Evolutionary conservation across 2,329 filamentous ascomycete genomes (phyloP), one percentile per base, ranked within the genome.

Genomic region (Epichloe gansuensis): DNA sequence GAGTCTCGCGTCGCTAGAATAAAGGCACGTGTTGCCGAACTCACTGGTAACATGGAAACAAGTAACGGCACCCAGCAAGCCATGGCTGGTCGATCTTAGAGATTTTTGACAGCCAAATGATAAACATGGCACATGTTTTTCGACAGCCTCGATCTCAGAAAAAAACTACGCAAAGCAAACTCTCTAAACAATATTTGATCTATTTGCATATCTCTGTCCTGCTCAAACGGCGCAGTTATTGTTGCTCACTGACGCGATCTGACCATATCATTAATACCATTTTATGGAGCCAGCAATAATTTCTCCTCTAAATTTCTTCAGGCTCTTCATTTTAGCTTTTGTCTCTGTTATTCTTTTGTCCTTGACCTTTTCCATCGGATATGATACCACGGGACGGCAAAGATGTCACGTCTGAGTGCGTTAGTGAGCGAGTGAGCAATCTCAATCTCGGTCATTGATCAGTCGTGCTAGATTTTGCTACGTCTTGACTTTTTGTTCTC

Each of bases 1-100:
- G 93, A 98, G 69, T 91, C 90, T 48, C 88, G 93, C 59, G 93
- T 97, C 55, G 93, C 93, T 48, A 87, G 93, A 57, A 98, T 98
- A 78, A 97, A 96, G 73, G 93, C 93, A 55, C 85, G 93, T 56
- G 93, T 98, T 54, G 93, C 93, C 50, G 90, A 96, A 68, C 72
- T 98, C 61, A 98, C 93, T 2, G 86, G 86, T 61, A 88, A 87
- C 68, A 88, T 88, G 79, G 86, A 91, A 63, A 74, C 70, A 44
- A 67, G 67, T 37, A 63, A 61, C 42, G 66, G 63, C 6, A 72
- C 76, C 28, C 60, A 64, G 23, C 34, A 45, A 35, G 49, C 59
- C 37, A 46, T 55, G 41, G 47, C 57, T 17, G 60, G 58, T 43
- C 60, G 57, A 43, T 61, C 56, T 58, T 62, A 58, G 52, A 53